Conservation (phyloP, 371 early-diverging fungal species). For the Mucor lusitanicus region DNA sequence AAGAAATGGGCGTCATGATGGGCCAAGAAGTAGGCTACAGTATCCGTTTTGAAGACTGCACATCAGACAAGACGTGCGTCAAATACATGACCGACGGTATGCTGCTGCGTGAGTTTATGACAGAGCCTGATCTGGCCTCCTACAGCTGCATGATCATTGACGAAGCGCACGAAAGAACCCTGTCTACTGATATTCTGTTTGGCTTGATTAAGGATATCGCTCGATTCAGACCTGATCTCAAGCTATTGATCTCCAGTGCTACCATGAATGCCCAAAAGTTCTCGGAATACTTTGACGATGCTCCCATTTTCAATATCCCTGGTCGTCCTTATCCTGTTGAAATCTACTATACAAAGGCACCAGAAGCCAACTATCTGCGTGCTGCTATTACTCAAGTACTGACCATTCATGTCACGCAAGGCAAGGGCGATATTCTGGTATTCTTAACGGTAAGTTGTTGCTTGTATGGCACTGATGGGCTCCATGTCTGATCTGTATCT, state of each 20-base stretch:
- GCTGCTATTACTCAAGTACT: slow-evolving; percentile 95
- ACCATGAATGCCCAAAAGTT: slow-evolving; percentile 98
- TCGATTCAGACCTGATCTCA: slow-evolving; percentile 91
- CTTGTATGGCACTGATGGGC: background rate
- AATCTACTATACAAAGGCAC: slow-evolving; percentile 93
- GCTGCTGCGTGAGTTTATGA: slow-evolving; percentile 97
- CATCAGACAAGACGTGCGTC: slow-evolving; percentile 92
- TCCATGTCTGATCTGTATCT: background rate
- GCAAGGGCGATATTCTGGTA: slow-evolving; percentile 93
- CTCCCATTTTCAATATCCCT: slow-evolving; percentile 94
- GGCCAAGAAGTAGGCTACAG: slow-evolving; percentile 97
- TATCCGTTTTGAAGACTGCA: slow-evolving; percentile 98
- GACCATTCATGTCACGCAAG: slow-evolving; percentile 93
- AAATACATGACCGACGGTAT: slow-evolving; percentile 99
- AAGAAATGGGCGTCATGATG: slow-evolving; percentile 93
- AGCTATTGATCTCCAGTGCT: slow-evolving; percentile 98
- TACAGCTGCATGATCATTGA: slow-evolving; percentile 97
- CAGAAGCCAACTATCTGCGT: slow-evolving; percentile 96
- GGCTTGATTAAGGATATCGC: slow-evolving; percentile 97
- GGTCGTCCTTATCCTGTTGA: slow-evolving; percentile 95
- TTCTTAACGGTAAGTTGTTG: slow-evolving; percentile 82
- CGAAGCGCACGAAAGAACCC: slow-evolving; percentile 99
- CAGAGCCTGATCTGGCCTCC: slow-evolving; percentile 91
- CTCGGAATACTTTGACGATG: slow-evolving; percentile 92
- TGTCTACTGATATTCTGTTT: slow-evolving; percentile 98